These are phyloP conservation scores for Sphagnum fallax DNA, from an alignment of 228 moss, liverwort and hornwort species.

Conservation along the genomic window DNA sequence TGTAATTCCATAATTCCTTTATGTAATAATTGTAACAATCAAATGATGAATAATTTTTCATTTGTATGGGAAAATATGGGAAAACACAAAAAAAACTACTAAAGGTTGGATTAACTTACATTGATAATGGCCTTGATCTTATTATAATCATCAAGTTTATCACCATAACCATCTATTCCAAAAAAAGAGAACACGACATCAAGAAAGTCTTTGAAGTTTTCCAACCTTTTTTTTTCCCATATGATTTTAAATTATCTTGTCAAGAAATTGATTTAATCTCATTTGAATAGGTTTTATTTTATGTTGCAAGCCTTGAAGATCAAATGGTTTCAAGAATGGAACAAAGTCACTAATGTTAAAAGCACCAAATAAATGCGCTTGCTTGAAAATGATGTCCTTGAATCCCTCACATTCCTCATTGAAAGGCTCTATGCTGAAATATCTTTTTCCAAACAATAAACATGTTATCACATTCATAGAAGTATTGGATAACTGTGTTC, in stretches of 20 bases:
- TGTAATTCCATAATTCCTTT: too few relatives aligned
- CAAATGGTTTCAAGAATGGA: background rate
- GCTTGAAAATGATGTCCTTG: background rate
- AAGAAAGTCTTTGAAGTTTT: background rate
- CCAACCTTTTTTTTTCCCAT: background rate
- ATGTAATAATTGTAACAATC: too few relatives aligned
- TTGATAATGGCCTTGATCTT: background rate
- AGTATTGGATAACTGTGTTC: background rate
- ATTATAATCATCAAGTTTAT: background rate
- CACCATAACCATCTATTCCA: background rate
- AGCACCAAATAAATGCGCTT: background rate
- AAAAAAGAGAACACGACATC: background rate
- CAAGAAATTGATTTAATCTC: background rate
- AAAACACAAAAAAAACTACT: too few relatives aligned
- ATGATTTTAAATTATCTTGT: background rate
- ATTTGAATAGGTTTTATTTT: background rate
- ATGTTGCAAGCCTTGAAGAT: background rate
- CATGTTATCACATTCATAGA: constrained; percentile 7
- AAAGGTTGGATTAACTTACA: background rate
- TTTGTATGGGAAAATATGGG: too few relatives aligned
- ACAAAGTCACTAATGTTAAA: constrained; percentile 3
- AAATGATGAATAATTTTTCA: too few relatives aligned
- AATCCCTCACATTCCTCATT: background rate
- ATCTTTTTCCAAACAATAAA: constrained; percentile 25
- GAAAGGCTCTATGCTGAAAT: background rate